These are phyloP conservation scores for Colletotrichum eleusines DNA, from an alignment of 2,329 filamentous ascomycete genomes.

Conservation along the genomic window DNA sequence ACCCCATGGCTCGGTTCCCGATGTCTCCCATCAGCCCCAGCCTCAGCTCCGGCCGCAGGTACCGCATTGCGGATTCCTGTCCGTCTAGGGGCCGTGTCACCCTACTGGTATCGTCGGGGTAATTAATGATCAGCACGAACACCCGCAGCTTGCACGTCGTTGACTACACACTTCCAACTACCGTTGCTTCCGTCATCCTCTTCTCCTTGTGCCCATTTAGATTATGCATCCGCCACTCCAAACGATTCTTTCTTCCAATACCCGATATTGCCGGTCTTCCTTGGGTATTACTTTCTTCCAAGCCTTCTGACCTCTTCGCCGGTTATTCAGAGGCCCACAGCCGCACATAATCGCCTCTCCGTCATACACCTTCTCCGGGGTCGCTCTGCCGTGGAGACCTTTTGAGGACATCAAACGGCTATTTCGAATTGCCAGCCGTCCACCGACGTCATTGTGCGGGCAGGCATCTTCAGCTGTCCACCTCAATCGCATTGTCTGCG, in stretches of 20 bases:
- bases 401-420: slow-evolving; percentile 13
- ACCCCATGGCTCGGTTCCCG: slow-evolving; percentile 2
- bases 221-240: slow-evolving; percentile 10
- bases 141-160: slow-evolving; percentile 14
- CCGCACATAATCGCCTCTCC: slow-evolving; percentile 22
- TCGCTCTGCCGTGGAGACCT: slow-evolving; percentile 1
- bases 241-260: not conserved
- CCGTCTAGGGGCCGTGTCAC: not conserved
- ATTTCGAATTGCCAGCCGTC: slow-evolving; percentile 6
- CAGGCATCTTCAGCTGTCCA: not conserved
- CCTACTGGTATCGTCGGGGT: not conserved
- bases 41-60: slow-evolving; percentile 27
- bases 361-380: slow-evolving; percentile 18
- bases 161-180: not conserved
- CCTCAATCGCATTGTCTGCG: not conserved
- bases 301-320: slow-evolving; percentile 12
- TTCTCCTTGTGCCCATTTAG: slow-evolving; percentile 5
- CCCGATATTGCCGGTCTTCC: slow-evolving; percentile 7
- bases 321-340: slow-evolving; percentile 3
- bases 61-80: slow-evolving; percentile 1
- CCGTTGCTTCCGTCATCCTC: not conserved
- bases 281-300: slow-evolving; percentile 9
- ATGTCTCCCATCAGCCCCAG: slow-evolving; percentile 36
- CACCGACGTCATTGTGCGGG: slow-evolving; percentile 28
- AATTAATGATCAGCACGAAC: not conserved